Evolutionary conservation across 495 filamentous ascomycete genomes (phyloP).

Genomic region (Talaromyces proteolyticus): DNA sequence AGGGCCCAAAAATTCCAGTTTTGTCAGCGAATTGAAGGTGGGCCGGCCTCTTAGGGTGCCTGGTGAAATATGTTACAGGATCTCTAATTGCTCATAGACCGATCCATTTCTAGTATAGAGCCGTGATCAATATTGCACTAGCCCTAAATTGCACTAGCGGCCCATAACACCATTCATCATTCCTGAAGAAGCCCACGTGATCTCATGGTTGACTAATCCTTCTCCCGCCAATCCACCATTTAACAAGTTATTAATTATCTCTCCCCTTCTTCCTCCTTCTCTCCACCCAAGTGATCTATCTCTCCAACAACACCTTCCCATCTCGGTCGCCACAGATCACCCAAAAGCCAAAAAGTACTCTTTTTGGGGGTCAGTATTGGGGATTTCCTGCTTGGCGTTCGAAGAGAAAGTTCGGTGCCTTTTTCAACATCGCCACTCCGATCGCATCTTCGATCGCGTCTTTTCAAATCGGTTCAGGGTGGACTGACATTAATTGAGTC

Average conservation of each 20-base stretch:
- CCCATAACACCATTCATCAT: too few species aligned
- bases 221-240: too few species aligned
- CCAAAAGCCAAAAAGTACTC: background rate
- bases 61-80: too few species aligned
- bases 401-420: background rate
- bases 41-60: too few species aligned
- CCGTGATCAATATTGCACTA: too few species aligned
- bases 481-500: background rate
- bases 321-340: background rate
- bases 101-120: too few species aligned
- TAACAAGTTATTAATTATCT: too few species aligned
- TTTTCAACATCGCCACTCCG: background rate
- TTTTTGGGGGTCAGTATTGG: background rate
- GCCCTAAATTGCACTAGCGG: too few species aligned
- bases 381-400: background rate
- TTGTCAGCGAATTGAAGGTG: too few species aligned
- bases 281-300: constrained; percentile 4
- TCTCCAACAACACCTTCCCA: background rate
- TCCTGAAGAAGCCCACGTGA: too few species aligned
- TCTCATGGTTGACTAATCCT: constrained; percentile 18
- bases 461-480: background rate
- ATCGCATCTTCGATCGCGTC: background rate
- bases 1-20: too few species aligned
- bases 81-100: too few species aligned
- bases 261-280: constrained; percentile 9